Evolutionary conservation across 345 rosid species (phyloP), one percentile per base, ranked within the genome.

Genomic region (Citrus australasica): DNA sequence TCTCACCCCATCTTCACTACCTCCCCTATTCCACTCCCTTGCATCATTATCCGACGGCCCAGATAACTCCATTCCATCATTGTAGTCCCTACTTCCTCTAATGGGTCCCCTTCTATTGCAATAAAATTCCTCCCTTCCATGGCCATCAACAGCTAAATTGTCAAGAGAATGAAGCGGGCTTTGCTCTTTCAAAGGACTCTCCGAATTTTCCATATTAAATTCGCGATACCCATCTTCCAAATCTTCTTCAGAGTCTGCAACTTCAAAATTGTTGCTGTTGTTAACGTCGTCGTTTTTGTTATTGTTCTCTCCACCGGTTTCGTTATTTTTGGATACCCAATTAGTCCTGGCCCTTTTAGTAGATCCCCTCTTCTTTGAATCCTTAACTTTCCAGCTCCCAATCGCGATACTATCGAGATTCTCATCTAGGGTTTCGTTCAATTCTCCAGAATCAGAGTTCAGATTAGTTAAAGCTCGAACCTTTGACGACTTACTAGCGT

Each of bases 321-420:
- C 93, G 16, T 90, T 90, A 37, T 80, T 71, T 79, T 90, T 94
- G 53, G 89, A 51, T 4, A 78, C 86, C 97, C 93, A 90, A 85
- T 86, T 92, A 56, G 94, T 88, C 32, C 97, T 79, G 16, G 78
- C 83, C 67, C 96, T 70, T 85, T 92, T 94, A 4, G 88, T 79
- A 10, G 79, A 75, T 8, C 85, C 76, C 56, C 85, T 81, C 69
- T 79, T 87, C 71, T 89, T 90, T n/a, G 86, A 74, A 79, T 88
- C 89, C 63, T 82, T 91, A 22, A 88, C 91, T 71, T 86, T 89
- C 97, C 94, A 91, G 81, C 90, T 88, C 63, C 97, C 94, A 79
- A 91, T 80, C 3, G 89, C 88, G 32, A 84, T 82, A 24, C 89
- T 74, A 81, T 92, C 97, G 74, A 89, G 83, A 81, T 85, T 89